These are phyloP conservation scores for Talaromyces sp. DNA, from an alignment of 2,329 filamentous ascomycete genomes.

Conservation along the genomic window DNA sequence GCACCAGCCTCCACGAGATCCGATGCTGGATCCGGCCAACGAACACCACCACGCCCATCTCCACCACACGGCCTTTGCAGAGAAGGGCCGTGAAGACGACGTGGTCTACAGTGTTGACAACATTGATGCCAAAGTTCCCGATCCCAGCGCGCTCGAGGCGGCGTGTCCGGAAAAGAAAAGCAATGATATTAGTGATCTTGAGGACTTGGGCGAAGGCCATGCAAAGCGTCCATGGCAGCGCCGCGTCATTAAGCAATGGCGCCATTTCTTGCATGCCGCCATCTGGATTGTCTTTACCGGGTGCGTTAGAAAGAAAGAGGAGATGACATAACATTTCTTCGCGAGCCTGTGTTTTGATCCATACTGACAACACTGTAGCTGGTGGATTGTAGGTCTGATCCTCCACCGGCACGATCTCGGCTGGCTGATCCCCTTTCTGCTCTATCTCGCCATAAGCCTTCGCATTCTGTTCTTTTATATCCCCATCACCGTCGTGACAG, in stretches of 20 bases:
- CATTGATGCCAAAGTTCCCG: conserved; percentile 32
- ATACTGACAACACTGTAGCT: conserved; percentile 36
- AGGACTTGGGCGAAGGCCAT: conserved; percentile 34
- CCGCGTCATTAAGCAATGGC: conserved; percentile 22
- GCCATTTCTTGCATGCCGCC: conserved; percentile 40
- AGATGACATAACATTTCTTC: not conserved
- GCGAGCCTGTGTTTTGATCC: conserved; percentile 12
- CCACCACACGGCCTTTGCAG: conserved; percentile 4
- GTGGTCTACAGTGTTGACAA: conserved; percentile 45
- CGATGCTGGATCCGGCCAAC: not conserved
- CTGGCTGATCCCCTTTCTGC: conserved; percentile 78
- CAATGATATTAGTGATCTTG: conserved; percentile 29
- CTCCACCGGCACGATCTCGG: conserved; percentile 67
- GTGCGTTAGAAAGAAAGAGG: conserved; percentile 32
- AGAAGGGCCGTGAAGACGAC: conserved; percentile 37
- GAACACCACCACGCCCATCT: not conserved
- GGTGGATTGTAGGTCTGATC: conserved; percentile 73
- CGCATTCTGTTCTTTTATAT: conserved; percentile 71
- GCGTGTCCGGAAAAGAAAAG: conserved; percentile 18
- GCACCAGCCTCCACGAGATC: not conserved
- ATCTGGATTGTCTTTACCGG: conserved; percentile 50
- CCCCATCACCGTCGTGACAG: conserved; percentile 60
- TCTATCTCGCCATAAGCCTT: conserved; percentile 70
- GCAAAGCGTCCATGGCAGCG: conserved; percentile 25
- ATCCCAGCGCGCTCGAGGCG: conserved; percentile 37